Evolutionary conservation across 192 early-diverging fungal species (phyloP), one percentile per base, ranked within the genome.

Genomic region (Backusella sp.): DNA sequence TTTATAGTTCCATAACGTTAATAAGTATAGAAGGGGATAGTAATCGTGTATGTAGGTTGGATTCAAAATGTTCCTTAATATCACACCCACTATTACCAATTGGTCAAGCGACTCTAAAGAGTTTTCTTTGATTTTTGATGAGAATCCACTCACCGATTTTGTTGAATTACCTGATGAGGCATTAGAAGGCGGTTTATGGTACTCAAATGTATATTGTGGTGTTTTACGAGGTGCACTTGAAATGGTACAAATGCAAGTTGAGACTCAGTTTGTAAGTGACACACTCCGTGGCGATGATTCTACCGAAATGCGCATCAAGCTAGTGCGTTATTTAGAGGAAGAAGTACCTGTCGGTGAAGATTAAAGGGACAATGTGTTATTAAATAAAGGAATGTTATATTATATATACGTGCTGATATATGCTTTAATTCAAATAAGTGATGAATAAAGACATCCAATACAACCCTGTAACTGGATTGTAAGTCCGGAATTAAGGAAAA

Each of bases 121-220:
- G 80, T 98, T 97, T 74, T 98, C 96, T n/a, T 82, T 99, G 7
- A 81, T 96, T 1, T 75, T 99, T 34, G 97, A 99, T 32, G 97
- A 98, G 41, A 99, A 99, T 76, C 98, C 98, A 8, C 84, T 99
- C 62, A 91, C 96, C 68, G 98, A 99, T 76, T 99, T 96, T 89
- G 97, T 98, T 35, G 98, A 99, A 80, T 87, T 99, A 67, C 98
- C 98, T 12, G 91, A 93, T 26, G 92, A 92, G 75, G 85, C 89
- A 2, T 74, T 88, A 19, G 84, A 91, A 72, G 87, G 87, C 14
- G 95, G 92, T 23, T 84, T 99, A 73, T 98, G 96, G 96, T 99
- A 97, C 79, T 97, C 96, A 28, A 99, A 99, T 76, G 90, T 99
- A 28, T 84, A 97, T 39, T 96, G 95, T 76, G 98, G 98, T 1